Conservation (phyloP, 2,329 filamentous ascomycete genomes). For the Talaromyces marneffei region DNA sequence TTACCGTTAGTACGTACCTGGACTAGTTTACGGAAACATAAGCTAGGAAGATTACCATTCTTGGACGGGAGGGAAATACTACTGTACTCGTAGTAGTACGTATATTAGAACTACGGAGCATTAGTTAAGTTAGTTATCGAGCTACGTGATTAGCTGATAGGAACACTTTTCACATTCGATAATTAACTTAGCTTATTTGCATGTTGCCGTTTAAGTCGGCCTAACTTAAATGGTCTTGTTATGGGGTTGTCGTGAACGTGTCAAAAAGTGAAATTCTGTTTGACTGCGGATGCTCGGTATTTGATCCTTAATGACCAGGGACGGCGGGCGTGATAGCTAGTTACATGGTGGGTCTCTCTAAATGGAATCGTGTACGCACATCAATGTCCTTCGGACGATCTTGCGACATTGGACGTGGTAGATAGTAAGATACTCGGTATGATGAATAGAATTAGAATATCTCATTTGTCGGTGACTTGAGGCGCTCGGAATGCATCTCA, state of each 20-base stretch:
- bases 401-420: too few relatives aligned
- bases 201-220: background rate
- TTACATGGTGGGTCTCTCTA: background rate
- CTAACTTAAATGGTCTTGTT: background rate
- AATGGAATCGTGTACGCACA: background rate
- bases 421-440: background rate
- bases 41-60: background rate
- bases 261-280: background rate
- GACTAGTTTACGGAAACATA: background rate
- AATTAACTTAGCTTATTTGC: background rate
- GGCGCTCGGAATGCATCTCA: background rate
- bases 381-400: background rate
- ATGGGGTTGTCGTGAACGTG: background rate
- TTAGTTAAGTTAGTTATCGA: too few relatives aligned
- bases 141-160: background rate
- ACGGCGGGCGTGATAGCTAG: background rate
- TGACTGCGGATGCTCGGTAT: background rate
- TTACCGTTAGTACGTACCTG: background rate
- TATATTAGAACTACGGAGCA: too few relatives aligned
- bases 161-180: background rate
- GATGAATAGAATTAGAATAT: background rate
- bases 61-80: background rate
- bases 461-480: background rate
- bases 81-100: too few relatives aligned
- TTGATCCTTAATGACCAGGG: background rate